These are phyloP conservation scores for Breynia disticha DNA, from an alignment of 441 rosid species.

Conservation along the genomic window DNA sequence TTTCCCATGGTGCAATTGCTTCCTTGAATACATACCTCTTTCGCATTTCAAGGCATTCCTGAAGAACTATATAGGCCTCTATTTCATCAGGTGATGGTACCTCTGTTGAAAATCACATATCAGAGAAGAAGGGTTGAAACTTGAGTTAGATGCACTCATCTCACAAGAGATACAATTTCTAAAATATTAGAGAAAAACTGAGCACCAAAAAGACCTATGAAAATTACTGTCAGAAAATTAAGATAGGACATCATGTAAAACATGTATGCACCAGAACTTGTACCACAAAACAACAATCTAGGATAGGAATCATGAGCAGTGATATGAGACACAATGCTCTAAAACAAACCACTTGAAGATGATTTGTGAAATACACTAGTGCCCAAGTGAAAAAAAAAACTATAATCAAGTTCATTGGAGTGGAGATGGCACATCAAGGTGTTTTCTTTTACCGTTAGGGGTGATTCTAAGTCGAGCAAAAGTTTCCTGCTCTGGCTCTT, in stretches of 20 bases:
- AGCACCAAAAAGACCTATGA: too few species aligned
- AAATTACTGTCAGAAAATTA: too few species aligned
- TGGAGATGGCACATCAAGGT: not conserved
- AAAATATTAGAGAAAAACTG: too few species aligned
- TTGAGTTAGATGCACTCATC: not conserved
- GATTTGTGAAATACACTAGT: not conserved
- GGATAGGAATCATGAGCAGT: too few species aligned
- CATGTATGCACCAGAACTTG: too few species aligned
- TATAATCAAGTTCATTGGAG: slow-evolving; percentile 1
- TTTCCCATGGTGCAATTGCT: slow-evolving; percentile 94
- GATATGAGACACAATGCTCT: not conserved
- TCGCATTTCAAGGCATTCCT: slow-evolving; percentile 90
- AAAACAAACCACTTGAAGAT: not conserved
- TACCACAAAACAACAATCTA: too few species aligned
- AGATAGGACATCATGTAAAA: too few species aligned
- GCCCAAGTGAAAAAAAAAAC: not conserved
- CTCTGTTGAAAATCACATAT: slow-evolving; percentile 36
- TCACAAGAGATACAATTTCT: too few species aligned
- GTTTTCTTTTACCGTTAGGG: slow-evolving; percentile 62
- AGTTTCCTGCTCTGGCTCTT: slow-evolving; percentile 93
- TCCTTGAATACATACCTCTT: slow-evolving; percentile 72
- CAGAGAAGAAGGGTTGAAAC: not conserved
- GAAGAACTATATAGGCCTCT: slow-evolving; percentile 66
- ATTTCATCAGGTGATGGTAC: slow-evolving; percentile 76
- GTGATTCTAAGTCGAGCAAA: slow-evolving; percentile 71